Base-by-base conservation (phyloP, 345 rosid species). In the Gossypium turneri region DNA sequence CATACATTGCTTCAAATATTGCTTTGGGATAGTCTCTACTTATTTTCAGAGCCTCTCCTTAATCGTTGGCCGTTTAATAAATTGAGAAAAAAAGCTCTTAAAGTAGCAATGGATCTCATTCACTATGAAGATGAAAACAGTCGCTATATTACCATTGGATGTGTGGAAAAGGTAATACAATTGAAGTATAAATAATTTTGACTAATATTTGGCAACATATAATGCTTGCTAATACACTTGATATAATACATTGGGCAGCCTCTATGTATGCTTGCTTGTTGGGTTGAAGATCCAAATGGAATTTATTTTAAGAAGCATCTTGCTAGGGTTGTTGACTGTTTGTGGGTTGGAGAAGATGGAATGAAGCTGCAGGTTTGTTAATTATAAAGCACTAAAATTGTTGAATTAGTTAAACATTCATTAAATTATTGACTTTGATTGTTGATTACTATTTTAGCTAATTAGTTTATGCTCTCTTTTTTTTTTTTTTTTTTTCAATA, bases 261-360 rank as follows among this genome's bases (percentile, higher is more conserved):
- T 9, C 43, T 90, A 7, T 82, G 88, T 63, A 87, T 82, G 89
- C 85, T 89, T 48, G 83, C 89, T 75, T 89, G 89, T 29, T 87
- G 91, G 93, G 85, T 79, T 47, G 91, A 88, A 81, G 87, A 90
- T 77, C 88, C 89, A 1, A 52, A 87, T 1, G 84, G 92, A 2
- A 83, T 60, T 77, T 63, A 71, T 70, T 87, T 83, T 73, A 87
- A 88, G 74, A 87, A 83, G 72, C 91, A 88, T 66, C 86, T 90
- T 2, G 62, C 94, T 29, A 84, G 96, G 80, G 64, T 92, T 47
- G 76, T 87, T 1, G 92, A 88, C 67, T 90, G 77, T 70, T 13
- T 88, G 2, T 90, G 92, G 94, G 66, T 90, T 60, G 87, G 76
- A 2, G 93, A 88, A 76, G 95, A 88, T 75, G 93, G 95, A 62